A percentile compares a stretch with the other conserved stretches of the same genome.
These are phyloP conservation scores for Morella rubra DNA, from an alignment of 306 rosid genomes.

Conservation along the genomic window DNA sequence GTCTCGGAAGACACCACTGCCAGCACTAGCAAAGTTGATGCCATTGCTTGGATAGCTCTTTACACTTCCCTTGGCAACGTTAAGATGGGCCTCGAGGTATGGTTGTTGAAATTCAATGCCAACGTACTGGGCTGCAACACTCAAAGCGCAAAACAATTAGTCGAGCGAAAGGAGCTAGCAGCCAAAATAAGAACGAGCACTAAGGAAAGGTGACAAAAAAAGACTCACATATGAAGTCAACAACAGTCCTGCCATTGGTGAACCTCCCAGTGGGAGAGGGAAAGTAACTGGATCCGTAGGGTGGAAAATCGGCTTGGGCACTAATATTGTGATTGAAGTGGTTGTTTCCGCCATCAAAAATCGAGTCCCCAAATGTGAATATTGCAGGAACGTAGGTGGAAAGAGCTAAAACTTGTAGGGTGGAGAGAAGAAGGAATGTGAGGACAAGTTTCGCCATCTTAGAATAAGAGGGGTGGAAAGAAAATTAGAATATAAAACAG, in stretches of 20 bases:
- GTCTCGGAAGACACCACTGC: slow-evolving; percentile 39
- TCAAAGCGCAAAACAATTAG: background rate
- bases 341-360: slow-evolving; percentile 34
- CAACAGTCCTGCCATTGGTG: slow-evolving; percentile 44
- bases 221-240: slow-evolving; percentile 41
- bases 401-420: no score
- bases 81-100: slow-evolving; percentile 29
- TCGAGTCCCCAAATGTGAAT: no score
- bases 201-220: background rate
- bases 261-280: slow-evolving; percentile 43
- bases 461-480: no score
- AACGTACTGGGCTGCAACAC: slow-evolving; percentile 33
- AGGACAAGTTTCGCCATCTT: no score
- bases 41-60: slow-evolving; percentile 42
- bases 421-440: no score
- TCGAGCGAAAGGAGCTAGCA: no score
- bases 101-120: slow-evolving; percentile 39
- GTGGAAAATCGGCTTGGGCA: slow-evolving; percentile 42
- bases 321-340: slow-evolving; percentile 34
- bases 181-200: background rate
- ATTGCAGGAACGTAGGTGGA: no score
- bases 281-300: slow-evolving; percentile 40
- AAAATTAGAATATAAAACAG: no score
- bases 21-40: slow-evolving; percentile 52
- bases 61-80: slow-evolving; percentile 35